These are phyloP conservation scores for Stagonosporopsis vannaccii DNA, from an alignment of 2,329 filamentous ascomycete genomes.

Conservation along the genomic window DNA sequence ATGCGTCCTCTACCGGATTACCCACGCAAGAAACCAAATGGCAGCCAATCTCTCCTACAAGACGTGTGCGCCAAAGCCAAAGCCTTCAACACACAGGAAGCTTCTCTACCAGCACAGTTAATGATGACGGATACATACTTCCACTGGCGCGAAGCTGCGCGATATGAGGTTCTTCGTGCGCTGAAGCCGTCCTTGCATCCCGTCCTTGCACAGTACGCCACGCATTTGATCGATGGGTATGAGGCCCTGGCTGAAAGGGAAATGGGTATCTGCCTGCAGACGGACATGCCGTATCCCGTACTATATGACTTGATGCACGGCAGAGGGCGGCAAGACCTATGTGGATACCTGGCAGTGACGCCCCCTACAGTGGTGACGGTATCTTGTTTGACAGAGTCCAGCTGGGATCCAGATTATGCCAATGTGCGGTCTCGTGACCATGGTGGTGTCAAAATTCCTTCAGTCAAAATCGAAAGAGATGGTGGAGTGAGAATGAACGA, in stretches of 20 bases:
- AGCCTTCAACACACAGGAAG: background rate
- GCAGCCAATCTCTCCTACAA: background rate
- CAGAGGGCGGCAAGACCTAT: background rate
- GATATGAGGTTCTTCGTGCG: slow-evolving; percentile 7
- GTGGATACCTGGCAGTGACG: background rate
- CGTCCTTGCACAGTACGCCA: background rate
- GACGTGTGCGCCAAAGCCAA: background rate
- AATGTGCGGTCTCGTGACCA: slow-evolving; percentile 1
- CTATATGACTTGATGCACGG: background rate
- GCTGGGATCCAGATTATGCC: slow-evolving; percentile 7
- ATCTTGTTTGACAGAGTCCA: background rate
- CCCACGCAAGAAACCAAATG: background rate
- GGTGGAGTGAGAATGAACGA: slow-evolving; percentile 20
- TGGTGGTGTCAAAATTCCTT: slow-evolving; percentile 3
- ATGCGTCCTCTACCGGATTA: slow-evolving; percentile 15
- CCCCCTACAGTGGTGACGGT: slow-evolving; percentile 1
- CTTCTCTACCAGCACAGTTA: background rate
- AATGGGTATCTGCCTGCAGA: background rate
- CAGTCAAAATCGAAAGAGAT: slow-evolving; percentile 20
- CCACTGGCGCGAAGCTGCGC: slow-evolving; percentile 19
- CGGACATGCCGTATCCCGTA: background rate
- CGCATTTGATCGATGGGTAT: slow-evolving; percentile 1
- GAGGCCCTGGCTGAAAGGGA: background rate
- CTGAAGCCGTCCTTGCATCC: slow-evolving; percentile 19
- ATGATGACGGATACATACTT: slow-evolving; percentile 18